Base-by-base conservation (phyloP, 768 basidiomycete genomes). In the Boletus rubescentipes region DNA sequence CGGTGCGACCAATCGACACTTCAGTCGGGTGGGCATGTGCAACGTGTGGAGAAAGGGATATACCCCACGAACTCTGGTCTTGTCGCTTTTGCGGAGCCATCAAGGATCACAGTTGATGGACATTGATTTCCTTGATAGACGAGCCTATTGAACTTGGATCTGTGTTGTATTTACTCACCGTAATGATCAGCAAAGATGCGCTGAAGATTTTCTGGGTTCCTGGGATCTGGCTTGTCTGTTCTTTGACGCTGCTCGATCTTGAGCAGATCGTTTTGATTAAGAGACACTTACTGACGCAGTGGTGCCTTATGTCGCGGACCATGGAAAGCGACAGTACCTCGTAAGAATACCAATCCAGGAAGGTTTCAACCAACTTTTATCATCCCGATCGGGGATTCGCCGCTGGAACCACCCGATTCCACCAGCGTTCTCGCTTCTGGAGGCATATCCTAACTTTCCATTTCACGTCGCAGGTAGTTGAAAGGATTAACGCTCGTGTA, bases 241-340 rank as follows among this genome's bases (percentile, higher is more conserved):
- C 88, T 59, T 86, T 87, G n/a, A 93, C 80, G 43, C 93, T 88
- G 4, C 67, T 93, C 91, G n/a, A 94, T 91, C 58, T 83, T 76
- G 4, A 90, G 68, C 57, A 92, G 89, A 18, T 86, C 26, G 26
- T 26, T 6, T 26, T 26, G 26, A 26, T 26, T 26, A 26, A 26
- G 26, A 26, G 26, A 4, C 26, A 26, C 26, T 6, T n/a, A n/a
- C n/a, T n/a, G n/a, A n/a, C n/a, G n/a, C n/a, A n/a, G n/a, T n/a
- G n/a, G n/a, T n/a, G n/a, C 26, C 26, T 26, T 26, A 6, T 6
- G 6, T 26, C 26, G 26, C 26, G 26, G 6, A 26, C 26, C 26
- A 26, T 26, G 6, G 26, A 26, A 26, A 6, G n/a, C n/a, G n/a
- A n/a, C n/a, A n/a, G n/a, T n/a, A n/a, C n/a, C n/a, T n/a, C n/a